A percentile compares a stretch with the other conserved stretches of the same genome.
Evolutionary conservation across 805 yeast genomes (phyloP).

Genomic region (Sporopachydermia lactativora): DNA sequence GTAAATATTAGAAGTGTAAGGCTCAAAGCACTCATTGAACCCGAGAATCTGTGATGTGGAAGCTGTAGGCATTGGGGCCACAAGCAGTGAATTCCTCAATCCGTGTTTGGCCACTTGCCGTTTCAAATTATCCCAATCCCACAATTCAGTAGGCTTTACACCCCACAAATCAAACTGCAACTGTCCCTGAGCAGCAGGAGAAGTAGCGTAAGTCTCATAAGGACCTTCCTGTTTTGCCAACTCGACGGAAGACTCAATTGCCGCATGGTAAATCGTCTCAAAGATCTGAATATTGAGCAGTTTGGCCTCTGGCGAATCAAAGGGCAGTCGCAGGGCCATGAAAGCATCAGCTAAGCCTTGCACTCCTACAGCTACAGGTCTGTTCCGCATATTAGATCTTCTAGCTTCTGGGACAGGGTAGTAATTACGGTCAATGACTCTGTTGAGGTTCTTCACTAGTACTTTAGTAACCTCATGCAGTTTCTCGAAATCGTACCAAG

Average conservation of each 20-base stretch:
- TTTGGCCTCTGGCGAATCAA: slow-evolving; percentile 72
- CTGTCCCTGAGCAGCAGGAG: slow-evolving; percentile 80
- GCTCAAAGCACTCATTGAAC: slow-evolving; percentile 91
- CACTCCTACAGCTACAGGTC: slow-evolving; percentile 97
- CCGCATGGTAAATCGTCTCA: slow-evolving; percentile 92
- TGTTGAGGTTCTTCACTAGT: slow-evolving; percentile 64
- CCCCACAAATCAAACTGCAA: slow-evolving; percentile 86
- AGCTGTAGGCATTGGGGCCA: slow-evolving; percentile 92
- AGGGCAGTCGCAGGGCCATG: slow-evolving; percentile 67
- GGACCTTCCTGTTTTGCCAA: slow-evolving; percentile 56
- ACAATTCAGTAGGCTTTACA: slow-evolving; percentile 59
- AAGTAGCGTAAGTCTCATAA: slow-evolving; percentile 63
- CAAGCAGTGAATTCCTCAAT: slow-evolving; percentile 70
- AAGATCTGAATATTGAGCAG: slow-evolving; percentile 70
- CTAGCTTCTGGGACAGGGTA: slow-evolving; percentile 77
- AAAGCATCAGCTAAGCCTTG: slow-evolving; percentile 92
- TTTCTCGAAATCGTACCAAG: slow-evolving; percentile 54
- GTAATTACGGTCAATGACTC: slow-evolving; percentile 68
- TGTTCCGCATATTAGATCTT: slow-evolving; percentile 61
- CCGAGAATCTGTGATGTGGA: slow-evolving; percentile 94
- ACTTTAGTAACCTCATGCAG: slow-evolving; percentile 70
- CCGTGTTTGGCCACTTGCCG: slow-evolving; percentile 47
- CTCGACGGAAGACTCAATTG: slow-evolving; percentile 78
- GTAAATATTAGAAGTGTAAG: slow-evolving; percentile 86
- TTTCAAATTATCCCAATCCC: slow-evolving; percentile 77